Evolutionary conservation across 495 filamentous ascomycete species (phyloP).

Genomic region (Aspergillus sclerotioniger): DNA sequence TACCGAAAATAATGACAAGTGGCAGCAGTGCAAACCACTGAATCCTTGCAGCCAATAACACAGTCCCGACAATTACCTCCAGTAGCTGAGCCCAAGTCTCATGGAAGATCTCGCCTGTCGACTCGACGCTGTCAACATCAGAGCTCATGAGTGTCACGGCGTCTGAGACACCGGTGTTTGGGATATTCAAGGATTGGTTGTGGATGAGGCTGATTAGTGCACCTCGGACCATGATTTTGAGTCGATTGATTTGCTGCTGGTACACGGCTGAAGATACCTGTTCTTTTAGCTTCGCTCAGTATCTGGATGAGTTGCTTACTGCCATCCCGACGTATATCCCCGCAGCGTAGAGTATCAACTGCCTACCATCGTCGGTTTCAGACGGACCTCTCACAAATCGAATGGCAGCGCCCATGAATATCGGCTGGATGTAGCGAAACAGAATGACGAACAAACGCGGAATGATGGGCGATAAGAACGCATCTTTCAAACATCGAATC

Average conservation of each 20-base stretch:
- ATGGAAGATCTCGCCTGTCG: slow-evolving; percentile 35
- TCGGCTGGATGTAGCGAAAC: neutral
- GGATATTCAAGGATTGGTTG: slow-evolving; percentile 30
- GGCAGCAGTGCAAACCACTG: slow-evolving; percentile 47
- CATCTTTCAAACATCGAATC: neutral
- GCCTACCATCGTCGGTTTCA: neutral
- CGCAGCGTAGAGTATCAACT: slow-evolving; percentile 7
- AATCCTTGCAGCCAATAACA: slow-evolving; percentile 48
- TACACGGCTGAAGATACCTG: slow-evolving; percentile 45
- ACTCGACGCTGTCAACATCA: slow-evolving; percentile 44
- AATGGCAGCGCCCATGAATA: neutral
- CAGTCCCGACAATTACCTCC: slow-evolving; percentile 52
- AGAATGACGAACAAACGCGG: neutral
- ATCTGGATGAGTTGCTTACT: neutral
- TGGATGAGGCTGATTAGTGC: slow-evolving; percentile 50
- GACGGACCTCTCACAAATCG: neutral
- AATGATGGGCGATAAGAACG: neutral
- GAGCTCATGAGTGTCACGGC: slow-evolving; percentile 55
- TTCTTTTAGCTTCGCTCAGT: neutral
- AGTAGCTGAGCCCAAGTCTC: slow-evolving; percentile 53
- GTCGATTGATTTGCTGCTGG: slow-evolving; percentile 45
- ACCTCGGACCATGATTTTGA: slow-evolving; percentile 49
- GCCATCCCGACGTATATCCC: slow-evolving; percentile 13
- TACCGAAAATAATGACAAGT: slow-evolving; percentile 43
- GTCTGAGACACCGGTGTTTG: slow-evolving; percentile 36